Evolutionary conservation across 1,284 basidiomycete genomes (phyloP), one percentile per base, ranked within the genome.

Genomic region (Polyporus tsugae): DNA sequence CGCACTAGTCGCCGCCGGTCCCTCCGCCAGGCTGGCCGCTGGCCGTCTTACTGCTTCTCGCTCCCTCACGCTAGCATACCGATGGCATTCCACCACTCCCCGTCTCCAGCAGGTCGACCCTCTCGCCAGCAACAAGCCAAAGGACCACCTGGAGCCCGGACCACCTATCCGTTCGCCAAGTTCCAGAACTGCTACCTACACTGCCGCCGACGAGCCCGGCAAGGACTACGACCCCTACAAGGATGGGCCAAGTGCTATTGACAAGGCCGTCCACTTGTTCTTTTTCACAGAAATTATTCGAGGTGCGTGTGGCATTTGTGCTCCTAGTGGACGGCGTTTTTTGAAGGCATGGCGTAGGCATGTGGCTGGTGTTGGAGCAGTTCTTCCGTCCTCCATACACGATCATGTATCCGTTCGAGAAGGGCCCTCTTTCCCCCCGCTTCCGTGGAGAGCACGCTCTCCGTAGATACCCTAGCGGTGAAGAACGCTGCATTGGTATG

Each of bases 401-500:
- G 55, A 99, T 99, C 86, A 98, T 94, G 92, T 96, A 95, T 79
- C 94, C 94, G 17, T 98, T 97, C 78, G 98, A 99, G 84, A 99
- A 99, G 83, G 98, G 98, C 25, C 98, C 98, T 49, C 83, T 99
- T 66, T 98, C 95, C 52, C 97, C 98, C 55, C 95, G 98, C 72
- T 99, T 99, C 89, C 92, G 98, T 80, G 98, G 98, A 68, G 98
- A 99, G 83, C 98, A 99, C 82, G 98, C 98, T n/a, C 84, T 99
- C 73, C 91, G 98, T 70, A 87, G 98, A 78, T 99, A 99, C 83
- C 96, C 98, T 22, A 97, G 94, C 72, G 98, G 98, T 46, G 98
- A 99, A 85, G 98, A 99, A 82, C 91, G 98, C 65, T 99, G 98
- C 84, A 99, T 99, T 73, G 96, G 96, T 96, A 75, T 75, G 87